Conservation (phyloP, 2,329 filamentous ascomycete genomes). For the Aureobasidium sp. region DNA sequence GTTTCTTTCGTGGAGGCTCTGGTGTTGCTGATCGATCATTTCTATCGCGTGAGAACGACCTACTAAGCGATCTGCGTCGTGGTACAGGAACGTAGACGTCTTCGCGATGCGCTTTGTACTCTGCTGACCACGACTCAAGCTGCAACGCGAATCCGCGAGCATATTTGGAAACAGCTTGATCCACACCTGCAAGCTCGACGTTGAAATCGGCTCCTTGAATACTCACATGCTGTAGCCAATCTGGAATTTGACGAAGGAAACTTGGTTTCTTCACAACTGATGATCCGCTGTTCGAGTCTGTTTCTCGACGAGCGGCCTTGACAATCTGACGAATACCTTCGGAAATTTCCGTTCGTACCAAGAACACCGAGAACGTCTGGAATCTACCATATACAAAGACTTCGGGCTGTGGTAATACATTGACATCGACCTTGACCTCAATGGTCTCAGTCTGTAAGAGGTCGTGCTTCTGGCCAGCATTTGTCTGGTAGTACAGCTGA, state of each 20-base stretch:
- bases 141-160: constrained; percentile 79
- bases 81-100: constrained; percentile 47
- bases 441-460: constrained; percentile 80
- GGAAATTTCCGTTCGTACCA: constrained; percentile 87
- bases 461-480: constrained; percentile 73
- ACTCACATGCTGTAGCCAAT: constrained; percentile 77
- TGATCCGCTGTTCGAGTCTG: constrained; percentile 42
- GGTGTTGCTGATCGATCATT: constrained; percentile 47
- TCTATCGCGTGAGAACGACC: constrained; percentile 4
- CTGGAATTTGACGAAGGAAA: constrained; percentile 69
- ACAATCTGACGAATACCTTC: constrained; percentile 89
- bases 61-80: constrained; percentile 65
- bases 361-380: constrained; percentile 80
- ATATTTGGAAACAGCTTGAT: constrained; percentile 72
- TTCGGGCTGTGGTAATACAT: constrained; percentile 75
- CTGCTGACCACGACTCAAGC: constrained; percentile 76
- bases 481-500: constrained; percentile 89
- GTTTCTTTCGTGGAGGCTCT: constrained; percentile 30
- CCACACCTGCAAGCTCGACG: constrained; percentile 82
- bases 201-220: constrained; percentile 85
- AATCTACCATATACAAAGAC: constrained; percentile 73
- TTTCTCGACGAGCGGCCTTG: constrained; percentile 66
- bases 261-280: constrained; percentile 46
- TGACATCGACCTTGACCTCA: constrained; percentile 78
- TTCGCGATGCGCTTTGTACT: constrained; percentile 74